Evolutionary conservation across 495 filamentous ascomycete genomes (phyloP).

Genomic region (Xylaria nigripes): DNA sequence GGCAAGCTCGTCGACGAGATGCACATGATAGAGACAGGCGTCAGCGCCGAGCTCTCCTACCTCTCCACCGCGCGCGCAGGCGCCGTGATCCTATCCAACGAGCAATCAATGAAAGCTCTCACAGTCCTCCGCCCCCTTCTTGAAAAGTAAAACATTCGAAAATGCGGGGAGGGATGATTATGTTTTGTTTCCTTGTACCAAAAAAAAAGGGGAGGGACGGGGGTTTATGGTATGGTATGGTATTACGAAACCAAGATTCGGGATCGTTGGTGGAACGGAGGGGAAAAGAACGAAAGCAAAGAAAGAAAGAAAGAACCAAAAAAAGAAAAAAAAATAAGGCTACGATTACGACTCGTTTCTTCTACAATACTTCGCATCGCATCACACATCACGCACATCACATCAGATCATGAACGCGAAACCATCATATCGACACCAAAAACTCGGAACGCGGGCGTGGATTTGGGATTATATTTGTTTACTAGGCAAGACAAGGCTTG

Average conservation of each 20-base stretch:
- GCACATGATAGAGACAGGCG: constrained; percentile 35
- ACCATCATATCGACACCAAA: too few relatives aligned
- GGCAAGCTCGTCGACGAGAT: constrained; percentile 60
- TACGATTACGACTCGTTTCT: too few relatives aligned
- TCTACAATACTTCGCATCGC: neutral
- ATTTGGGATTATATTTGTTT: too few relatives aligned
- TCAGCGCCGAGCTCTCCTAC: constrained; percentile 79
- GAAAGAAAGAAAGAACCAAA: neutral
- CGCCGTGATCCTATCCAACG: constrained; percentile 74
- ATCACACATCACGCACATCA: neutral
- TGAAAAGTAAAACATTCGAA: too few relatives aligned
- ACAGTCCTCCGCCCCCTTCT: constrained; percentile 52
- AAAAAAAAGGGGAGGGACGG: too few relatives aligned
- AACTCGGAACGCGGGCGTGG: too few relatives aligned
- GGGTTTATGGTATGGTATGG: neutral
- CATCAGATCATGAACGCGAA: too few relatives aligned
- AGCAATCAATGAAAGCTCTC: constrained; percentile 63
- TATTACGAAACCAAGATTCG: neutral
- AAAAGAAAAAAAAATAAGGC: neutral
- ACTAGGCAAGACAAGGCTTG: too few relatives aligned
- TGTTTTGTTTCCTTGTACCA: neutral
- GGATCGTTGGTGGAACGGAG: too few relatives aligned
- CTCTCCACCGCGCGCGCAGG: constrained; percentile 83
- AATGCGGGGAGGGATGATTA: too few relatives aligned
- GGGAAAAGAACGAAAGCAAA: neutral